phyloP scores from a whole-genome alignment of 768 basidiomycete species.

The Cubamyces lactineus region DNA sequence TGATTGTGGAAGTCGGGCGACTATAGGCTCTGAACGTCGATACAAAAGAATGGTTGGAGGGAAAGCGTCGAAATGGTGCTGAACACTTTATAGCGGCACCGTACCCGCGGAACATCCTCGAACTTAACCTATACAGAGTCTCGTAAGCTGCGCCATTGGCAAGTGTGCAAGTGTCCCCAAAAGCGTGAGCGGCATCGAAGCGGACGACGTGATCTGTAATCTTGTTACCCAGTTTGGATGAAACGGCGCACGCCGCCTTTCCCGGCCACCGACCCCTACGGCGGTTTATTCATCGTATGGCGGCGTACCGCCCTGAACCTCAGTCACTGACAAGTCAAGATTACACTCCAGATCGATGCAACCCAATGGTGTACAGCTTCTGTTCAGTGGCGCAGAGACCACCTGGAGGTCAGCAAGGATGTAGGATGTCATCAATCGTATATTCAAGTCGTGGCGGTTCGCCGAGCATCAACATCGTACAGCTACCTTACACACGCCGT shows the following conservation, averaged over 20 bases:
- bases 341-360: too few species aligned
- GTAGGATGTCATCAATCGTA: not conserved
- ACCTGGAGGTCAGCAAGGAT: not conserved
- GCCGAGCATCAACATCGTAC: constrained; percentile 9
- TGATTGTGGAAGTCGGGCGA: too few species aligned
- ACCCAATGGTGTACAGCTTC: too few species aligned
- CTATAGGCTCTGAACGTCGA: too few species aligned
- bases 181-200: not conserved
- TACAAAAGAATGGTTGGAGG: too few species aligned
- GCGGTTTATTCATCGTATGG: not conserved
- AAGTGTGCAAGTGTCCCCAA: not conserved
- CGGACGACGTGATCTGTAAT: constrained; percentile 4
- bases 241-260: constrained; percentile 17
- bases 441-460: too few species aligned
- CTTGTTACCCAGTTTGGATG: constrained; percentile 11
- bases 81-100: constrained; percentile 2
- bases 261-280: not conserved
- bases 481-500: not conserved
- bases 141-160: not conserved
- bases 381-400: too few species aligned
- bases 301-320: too few species aligned
- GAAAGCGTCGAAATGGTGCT: not conserved
- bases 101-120: constrained; percentile 19
- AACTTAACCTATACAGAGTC: not conserved
- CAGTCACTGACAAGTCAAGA: too few species aligned